Evolutionary conservation across 345 rosid species (phyloP), one percentile per base, ranked within the genome.

Genomic region (Linum usitatissimum): DNA sequence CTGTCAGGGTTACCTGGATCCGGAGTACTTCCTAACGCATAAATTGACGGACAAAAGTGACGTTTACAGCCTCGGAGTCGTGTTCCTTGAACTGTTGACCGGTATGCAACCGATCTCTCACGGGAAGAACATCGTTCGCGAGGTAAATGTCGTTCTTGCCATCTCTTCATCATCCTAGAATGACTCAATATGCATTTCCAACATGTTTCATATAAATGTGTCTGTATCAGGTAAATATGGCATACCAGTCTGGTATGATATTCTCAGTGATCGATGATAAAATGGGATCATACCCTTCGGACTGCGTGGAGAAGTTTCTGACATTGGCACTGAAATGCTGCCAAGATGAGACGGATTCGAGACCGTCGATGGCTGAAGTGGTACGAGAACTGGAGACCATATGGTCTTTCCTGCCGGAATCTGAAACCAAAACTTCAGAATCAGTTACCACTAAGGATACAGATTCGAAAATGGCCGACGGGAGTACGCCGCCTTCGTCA

Each of bases 41-140:
- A 89, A 87, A 64, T 75, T 93, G 62, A 93, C 99, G 0, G 99
- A 93, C 70, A 93, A 90, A 79, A 93, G 99, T 30, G 99, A 93
- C 57, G 99, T 93, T 17, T 93, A 93, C 64, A 93, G 97, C 77
- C 81, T 93, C 59, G 97, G 97, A 3, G 94, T 93, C 6, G 99
- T 93, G 54, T 90, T 93, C 65, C 62, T 93, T 30, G 99, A 93
- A 80, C 88, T 93, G 15, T 71, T 90, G 71, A 93, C 99, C 0
- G 97, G 99, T 64, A 83, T 86, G 99, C 97, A 83, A 0, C 94
- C 99, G 5, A 90, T 93, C 64, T 80, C 90, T 23, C 97, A 81
- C 69, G 99, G 99, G 15, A 90, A 90, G 73, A 93, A 93, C 86
- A 84, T 93, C 62, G 99, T 90, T 53, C 80, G 96, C 18, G 97